Evolutionary conservation across 345 rosid species (phyloP), one percentile per base, ranked within the genome.

Genomic region (Pistacia vera): DNA sequence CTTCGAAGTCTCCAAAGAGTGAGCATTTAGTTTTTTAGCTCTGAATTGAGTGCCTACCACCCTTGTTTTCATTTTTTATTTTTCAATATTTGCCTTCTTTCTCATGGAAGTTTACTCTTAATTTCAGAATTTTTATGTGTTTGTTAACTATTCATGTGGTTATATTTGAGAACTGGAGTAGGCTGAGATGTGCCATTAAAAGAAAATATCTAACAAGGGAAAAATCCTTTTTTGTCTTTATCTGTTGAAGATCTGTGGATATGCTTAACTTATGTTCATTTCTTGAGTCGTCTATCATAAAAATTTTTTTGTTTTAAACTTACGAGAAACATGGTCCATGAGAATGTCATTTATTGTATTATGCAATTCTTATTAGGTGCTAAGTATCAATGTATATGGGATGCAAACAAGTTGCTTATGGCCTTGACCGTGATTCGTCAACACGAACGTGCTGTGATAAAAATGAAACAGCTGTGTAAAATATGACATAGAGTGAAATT

Each of bases 1-100:
- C 92, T 97, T 73, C 99, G 94, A 75, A 98, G 98, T 74, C 95
- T 97, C 46, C 98, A 25, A 97, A 83, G 92, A 88, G 99, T 94
- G 71, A 83, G 89, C 41, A 2, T 36, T 75, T 0, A 13, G 38
- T 71, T 12, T 22, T 12, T 20, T 11, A n/a, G n/a, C 17, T 66
- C 56, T 25, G 12, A 66, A 25, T 20, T 16, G 35, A 33, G 11
- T 46, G 70, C 18, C 8, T 20, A 46, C 18, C 18, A 52, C 10
- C 28, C n/a, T 44, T 20, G 2, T 25, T 4, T 36, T 36, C 33
- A 2, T 30, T 30, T 1, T 30, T 30, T 30, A 30, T 25, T 30
- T 30, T 66, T n/a, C 22, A 9, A 25, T 25, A 25, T 41, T 16
- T 68, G 59, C 48, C n/a, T 54, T 28, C n/a, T 14, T 69, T 54